A percentile compares a stretch with the other conserved stretches of the same genome.
phyloP scores from a whole-genome alignment of 169 alveolate genomes.

The Eimeria maxima region DNA sequence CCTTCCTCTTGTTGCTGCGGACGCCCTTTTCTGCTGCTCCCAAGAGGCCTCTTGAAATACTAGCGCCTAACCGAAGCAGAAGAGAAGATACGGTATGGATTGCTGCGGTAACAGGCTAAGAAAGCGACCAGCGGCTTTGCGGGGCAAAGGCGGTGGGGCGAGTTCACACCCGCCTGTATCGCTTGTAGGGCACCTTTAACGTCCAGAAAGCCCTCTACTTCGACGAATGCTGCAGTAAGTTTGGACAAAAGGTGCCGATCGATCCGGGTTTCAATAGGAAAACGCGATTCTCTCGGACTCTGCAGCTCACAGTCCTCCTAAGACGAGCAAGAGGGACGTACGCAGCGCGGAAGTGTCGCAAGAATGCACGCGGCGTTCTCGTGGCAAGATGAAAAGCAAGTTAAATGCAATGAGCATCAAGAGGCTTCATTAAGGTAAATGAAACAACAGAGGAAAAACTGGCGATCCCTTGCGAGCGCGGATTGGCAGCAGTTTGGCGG shows the following conservation, averaged over 20 bases:
- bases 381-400: background rate
- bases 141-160: constrained; percentile 49
- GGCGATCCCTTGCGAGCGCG: constrained; percentile 79
- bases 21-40: background rate
- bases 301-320: constrained; percentile 44
- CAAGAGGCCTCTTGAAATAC: background rate
- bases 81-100: background rate
- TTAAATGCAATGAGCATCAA: background rate
- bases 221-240: background rate
- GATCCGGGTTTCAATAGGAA: constrained; percentile 61
- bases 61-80: background rate
- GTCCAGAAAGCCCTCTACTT: background rate
- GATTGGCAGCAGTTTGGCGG: constrained; percentile 62
- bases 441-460: constrained; percentile 2
- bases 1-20: background rate
- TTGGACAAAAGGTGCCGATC: constrained; percentile 37
- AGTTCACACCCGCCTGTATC: background rate
- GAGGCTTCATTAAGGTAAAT: background rate
- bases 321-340: constrained; percentile 65
- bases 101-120: constrained; percentile 4
- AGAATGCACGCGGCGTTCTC: constrained; percentile 41
- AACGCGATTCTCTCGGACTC: constrained; percentile 33
- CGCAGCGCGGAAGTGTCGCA: background rate
- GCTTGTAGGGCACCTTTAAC: background rate
- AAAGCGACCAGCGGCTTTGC: constrained; percentile 43